These are phyloP conservation scores for Boletus sp. DNA, from an alignment of 768 basidiomycete species.

Conservation along the genomic window DNA sequence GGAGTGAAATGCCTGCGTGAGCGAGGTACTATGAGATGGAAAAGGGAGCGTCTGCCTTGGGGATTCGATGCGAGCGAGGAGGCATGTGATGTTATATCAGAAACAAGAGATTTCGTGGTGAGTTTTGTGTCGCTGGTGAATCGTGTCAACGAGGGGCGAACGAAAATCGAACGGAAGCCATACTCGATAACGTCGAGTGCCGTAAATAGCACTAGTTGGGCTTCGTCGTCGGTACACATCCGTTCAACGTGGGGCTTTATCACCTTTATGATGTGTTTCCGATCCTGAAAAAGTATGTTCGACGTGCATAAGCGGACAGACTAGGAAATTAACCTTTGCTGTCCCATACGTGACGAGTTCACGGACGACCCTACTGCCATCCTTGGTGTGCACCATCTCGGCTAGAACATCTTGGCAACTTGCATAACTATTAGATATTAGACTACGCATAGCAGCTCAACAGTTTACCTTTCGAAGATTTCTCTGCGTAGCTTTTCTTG, in stretches of 20 bases:
- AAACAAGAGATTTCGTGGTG: constrained; percentile 72
- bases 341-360: constrained; percentile 81
- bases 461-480: constrained; percentile 71
- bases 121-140: constrained; percentile 82
- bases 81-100: constrained; percentile 61
- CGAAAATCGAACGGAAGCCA: constrained; percentile 19
- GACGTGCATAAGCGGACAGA: not conserved
- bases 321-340: constrained; percentile 59
- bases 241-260: constrained; percentile 88
- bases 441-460: not conserved
- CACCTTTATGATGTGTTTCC: constrained; percentile 87
- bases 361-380: constrained; percentile 83
- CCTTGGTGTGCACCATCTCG: constrained; percentile 93
- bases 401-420: constrained; percentile 84
- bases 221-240: constrained; percentile 87
- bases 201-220: constrained; percentile 86
- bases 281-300: constrained; percentile 50
- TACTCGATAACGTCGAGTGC: constrained; percentile 90
- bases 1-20: constrained; percentile 88
- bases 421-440: constrained; percentile 1
- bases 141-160: not conserved
- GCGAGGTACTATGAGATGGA: constrained; percentile 83
- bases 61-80: constrained; percentile 55
- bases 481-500: constrained; percentile 73
- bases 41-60: constrained; percentile 78